These are phyloP conservation scores for Russula griseocarnosa DNA, from an alignment of 768 basidiomycete species.

Conservation along the genomic window DNA sequence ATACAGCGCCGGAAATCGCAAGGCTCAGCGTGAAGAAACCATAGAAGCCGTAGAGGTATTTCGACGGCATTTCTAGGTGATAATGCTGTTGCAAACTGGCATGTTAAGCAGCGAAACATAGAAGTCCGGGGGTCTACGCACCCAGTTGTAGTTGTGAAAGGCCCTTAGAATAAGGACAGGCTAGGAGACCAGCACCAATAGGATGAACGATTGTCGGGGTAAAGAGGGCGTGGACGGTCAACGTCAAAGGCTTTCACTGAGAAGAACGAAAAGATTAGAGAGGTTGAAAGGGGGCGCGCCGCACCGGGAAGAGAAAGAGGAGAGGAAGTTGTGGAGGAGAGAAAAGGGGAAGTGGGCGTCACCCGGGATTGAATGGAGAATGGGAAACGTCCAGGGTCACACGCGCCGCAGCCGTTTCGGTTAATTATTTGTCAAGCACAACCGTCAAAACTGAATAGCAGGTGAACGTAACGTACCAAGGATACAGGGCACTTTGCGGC, in stretches of 20 bases:
- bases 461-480: background rate
- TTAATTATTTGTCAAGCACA: constrained; percentile 1
- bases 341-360: constrained; percentile 12
- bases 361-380: constrained; percentile 5
- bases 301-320: constrained; percentile 30
- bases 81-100: background rate
- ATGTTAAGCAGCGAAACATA: background rate
- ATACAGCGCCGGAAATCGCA: constrained; percentile 62
- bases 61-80: constrained; percentile 60
- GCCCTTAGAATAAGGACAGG: background rate
- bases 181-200: constrained; percentile 16
- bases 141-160: background rate
- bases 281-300: constrained; percentile 19
- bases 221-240: constrained; percentile 21
- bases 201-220: constrained; percentile 1
- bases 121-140: background rate
- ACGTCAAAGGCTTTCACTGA: constrained; percentile 26
- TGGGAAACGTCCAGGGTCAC: background rate
- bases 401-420: background rate
- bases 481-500: background rate
- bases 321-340: constrained; percentile 33
- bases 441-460: constrained; percentile 19
- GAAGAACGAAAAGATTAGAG: constrained; percentile 36
- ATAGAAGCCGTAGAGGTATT: constrained; percentile 66
- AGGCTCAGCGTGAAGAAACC: constrained; percentile 65